A percentile compares a stretch with the other conserved stretches of the same genome.
phyloP scores from a whole-genome alignment of 2,329 filamentous ascomycete genomes.

The Apiospora arundinis region DNA sequence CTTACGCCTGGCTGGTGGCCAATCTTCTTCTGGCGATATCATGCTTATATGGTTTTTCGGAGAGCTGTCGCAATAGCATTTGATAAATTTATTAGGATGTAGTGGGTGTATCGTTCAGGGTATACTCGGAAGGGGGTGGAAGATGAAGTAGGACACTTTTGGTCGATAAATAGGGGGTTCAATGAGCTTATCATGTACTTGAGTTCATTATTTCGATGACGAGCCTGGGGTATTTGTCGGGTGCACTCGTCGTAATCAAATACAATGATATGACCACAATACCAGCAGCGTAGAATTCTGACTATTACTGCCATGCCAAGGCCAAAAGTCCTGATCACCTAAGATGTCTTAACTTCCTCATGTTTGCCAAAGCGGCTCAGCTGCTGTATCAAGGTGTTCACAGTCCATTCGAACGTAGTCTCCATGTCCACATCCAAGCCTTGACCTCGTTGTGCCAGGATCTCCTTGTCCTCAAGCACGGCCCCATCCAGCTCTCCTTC shows the following conservation, averaged over 20 bases:
- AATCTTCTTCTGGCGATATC: background rate
- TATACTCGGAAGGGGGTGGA: background rate
- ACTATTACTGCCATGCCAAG: background rate
- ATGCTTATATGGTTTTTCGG: background rate
- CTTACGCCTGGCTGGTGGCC: background rate
- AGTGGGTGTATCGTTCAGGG: background rate
- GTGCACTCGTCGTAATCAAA: background rate
- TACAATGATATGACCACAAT: background rate
- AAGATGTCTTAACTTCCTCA: background rate
- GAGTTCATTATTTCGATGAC: background rate
- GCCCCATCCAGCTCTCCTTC: slow-evolving; percentile 59
- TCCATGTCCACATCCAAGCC: slow-evolving; percentile 64
- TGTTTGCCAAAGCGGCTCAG: slow-evolving; percentile 42
- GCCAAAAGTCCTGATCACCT: background rate
- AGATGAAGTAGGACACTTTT: background rate
- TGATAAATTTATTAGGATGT: background rate
- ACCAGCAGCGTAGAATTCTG: background rate
- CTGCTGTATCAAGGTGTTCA: slow-evolving; percentile 62
- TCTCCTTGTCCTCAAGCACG: slow-evolving; percentile 51
- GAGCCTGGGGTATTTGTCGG: background rate
- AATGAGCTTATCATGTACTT: background rate
- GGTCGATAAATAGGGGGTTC: background rate
- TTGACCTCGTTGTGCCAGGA: slow-evolving; percentile 55
- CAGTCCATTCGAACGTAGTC: slow-evolving; percentile 71
- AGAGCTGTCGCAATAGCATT: background rate